Base-by-base conservation (phyloP, 768 basidiomycete genomes). In the Termitomyces sp. region DNA sequence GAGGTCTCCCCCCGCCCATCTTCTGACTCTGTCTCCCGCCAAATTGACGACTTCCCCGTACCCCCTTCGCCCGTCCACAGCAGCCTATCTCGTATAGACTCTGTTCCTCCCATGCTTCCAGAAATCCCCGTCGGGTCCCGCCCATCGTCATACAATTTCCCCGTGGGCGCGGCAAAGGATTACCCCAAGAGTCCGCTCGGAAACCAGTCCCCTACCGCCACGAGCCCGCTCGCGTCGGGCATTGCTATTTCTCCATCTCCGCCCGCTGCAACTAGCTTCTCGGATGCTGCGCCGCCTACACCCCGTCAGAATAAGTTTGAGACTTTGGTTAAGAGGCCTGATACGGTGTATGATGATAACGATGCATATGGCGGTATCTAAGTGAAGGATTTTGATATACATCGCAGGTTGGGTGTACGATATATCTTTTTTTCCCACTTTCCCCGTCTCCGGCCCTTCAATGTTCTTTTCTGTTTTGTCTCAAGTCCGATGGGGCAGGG, bases 51-150 rank as follows among this genome's bases (percentile, higher is more conserved):
- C 16, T 79, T 77, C 70, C 69, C 73, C 30, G 63, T 68, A 3
- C 73, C 77, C 21, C 70, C 75, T 0, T 73, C 76, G 8, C 74
- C 72, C 3, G 66, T 60, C 1, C 63, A 65, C 52, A 58, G 69
- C 46, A 65, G 71, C 34, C 70, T 73, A 58, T 69, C 73, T 58
- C 77, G 82, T 56, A 63, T 82, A 55, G 68, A 79, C 41, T 82
- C 82, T 3, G 64, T 56, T 30, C 82, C 84, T 39, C 82, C 82
- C 9, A 76, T 66, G 35, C 72, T 84, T 9, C 84, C 82, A 21
- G 83, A 83, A 64, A 78, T 83, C 63, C 52, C 70, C 44, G 57
- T 81, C 32, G 72, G 76, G 49, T 66, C 76, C 19, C 77, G 78
- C 45, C 70, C 50, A 9, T 32, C 60, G 5, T 63, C 62, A 1